Base-by-base conservation (phyloP, 73 alveolate species). In the Symbiodinium natans region DNA sequence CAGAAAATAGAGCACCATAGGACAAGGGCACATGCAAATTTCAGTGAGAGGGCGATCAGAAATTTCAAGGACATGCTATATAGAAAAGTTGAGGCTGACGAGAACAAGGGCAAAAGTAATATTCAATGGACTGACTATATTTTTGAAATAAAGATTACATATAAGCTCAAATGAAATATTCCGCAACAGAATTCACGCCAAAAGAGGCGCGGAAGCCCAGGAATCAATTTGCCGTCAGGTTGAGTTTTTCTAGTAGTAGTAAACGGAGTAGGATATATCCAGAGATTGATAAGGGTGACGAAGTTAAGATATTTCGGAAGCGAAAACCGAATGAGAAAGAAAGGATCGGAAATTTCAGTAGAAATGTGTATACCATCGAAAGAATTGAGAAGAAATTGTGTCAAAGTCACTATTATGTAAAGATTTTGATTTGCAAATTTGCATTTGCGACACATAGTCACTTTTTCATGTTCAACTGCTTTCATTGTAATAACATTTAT, bases 261-360 rank as follows among this genome's bases (percentile, higher is more conserved):
- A 46, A 48, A 42, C 63, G 56, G 11, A 86, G 10, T 15, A 48
- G 82, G 10, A 39, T 34, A 25, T 86, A 86, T 38, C 83, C 83
- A 1, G 93, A 86, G 19, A 1, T 86, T n/a, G 59, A 86, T 0
- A 77, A 52, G 10, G 42, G 31, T 31, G 93, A 86, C 19, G 40
- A 86, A 86, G 93, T 86, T 3, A 86, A 54, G 73, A 59, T 86
- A 63, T 59, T 17, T n/a, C 52, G 84, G 41, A 86, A 86, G 74
- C 68, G 39, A 86, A 80, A 25, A 86, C 68, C n/a, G 21, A 86
- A 77, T 19, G 94, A 86, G 27, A 86, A 86, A 86, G 63, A 86
- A 36, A 39, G 41, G 3, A 56, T 52, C 23, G 36, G 52, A 9
- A 71, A 86, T 11, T 54, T 40, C 41, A 21, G 31, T 2, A 54